These are phyloP conservation scores for Penicillium sp. DNA, from an alignment of 2,329 filamentous ascomycete species.

Conservation along the genomic window DNA sequence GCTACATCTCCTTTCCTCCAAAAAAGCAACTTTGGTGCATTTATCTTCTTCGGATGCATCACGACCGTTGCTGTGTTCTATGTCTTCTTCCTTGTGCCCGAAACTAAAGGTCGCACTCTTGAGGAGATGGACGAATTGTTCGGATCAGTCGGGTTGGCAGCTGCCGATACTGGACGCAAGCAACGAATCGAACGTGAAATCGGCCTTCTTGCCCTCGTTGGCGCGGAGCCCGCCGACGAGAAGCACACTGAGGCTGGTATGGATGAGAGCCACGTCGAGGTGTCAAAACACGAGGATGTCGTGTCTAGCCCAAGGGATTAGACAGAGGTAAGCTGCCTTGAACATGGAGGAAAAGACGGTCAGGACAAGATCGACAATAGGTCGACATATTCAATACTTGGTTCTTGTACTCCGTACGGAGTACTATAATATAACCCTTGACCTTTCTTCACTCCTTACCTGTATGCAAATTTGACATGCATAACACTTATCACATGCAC, in stretches of 20 bases:
- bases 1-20: slow-evolving; percentile 68
- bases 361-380: not conserved
- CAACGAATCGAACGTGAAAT: slow-evolving; percentile 33
- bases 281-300: slow-evolving; percentile 10
- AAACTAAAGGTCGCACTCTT: slow-evolving; percentile 40
- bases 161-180: slow-evolving; percentile 29
- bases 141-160: slow-evolving; percentile 33
- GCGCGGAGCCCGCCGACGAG: slow-evolving; percentile 22
- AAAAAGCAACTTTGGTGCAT: slow-evolving; percentile 66
- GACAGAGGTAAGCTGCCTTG: not conserved
- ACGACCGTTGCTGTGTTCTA: slow-evolving; percentile 30
- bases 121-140: slow-evolving; percentile 45
- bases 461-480: not conserved
- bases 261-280: slow-evolving; percentile 8
- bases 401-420: not conserved
- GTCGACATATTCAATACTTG: not conserved
- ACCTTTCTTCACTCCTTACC: not conserved
- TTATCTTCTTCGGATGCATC: slow-evolving; percentile 66
- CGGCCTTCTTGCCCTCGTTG: slow-evolving; percentile 30
- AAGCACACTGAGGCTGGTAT: slow-evolving; percentile 4
- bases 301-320: not conserved
- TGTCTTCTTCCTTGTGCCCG: slow-evolving; percentile 34
- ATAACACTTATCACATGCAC: slow-evolving; percentile 3
- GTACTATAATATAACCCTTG: not conserved
- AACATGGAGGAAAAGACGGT: not conserved